phyloP scores from a whole-genome alignment of 192 early-diverging fungal genomes.

The Rhizophagus sp. region DNA sequence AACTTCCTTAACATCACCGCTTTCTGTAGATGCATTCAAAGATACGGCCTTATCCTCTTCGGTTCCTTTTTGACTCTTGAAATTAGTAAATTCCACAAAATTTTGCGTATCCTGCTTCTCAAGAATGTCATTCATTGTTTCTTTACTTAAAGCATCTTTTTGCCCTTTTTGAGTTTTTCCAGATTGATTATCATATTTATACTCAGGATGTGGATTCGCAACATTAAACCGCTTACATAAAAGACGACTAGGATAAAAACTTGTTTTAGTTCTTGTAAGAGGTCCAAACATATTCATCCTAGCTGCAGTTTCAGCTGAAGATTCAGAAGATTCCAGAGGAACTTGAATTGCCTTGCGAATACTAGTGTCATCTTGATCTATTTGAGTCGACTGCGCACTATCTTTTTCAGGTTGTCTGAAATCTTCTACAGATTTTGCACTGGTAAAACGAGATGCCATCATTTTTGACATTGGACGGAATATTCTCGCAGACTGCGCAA shows the following conservation, averaged over 20 bases:
- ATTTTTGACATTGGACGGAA: conserved; percentile 68
- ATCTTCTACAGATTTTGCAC: conserved; percentile 40
- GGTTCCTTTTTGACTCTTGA: conserved; percentile 25
- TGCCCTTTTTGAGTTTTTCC: conserved; percentile 44
- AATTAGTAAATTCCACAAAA: not conserved
- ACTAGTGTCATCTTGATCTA: conserved; percentile 2
- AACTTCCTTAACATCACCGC: conserved; percentile 11
- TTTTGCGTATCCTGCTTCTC: conserved; percentile 27
- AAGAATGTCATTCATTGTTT: conserved; percentile 40
- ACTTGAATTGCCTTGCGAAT: not conserved
- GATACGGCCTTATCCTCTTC: conserved; percentile 2
- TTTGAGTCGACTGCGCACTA: conserved; percentile 7
- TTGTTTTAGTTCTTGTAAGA: conserved; percentile 53
- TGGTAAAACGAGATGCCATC: conserved; percentile 75
- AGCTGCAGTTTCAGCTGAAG: conserved; percentile 52
- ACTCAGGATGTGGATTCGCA: conserved; percentile 68
- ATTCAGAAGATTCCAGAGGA: not conserved
- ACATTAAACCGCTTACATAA: conserved; percentile 81
- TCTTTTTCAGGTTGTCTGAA: conserved; percentile 39
- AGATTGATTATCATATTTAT: conserved; percentile 33
- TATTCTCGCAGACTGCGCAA: conserved; percentile 73
- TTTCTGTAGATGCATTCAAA: not conserved
- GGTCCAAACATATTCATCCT: conserved; percentile 70
- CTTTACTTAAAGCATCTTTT: conserved; percentile 44
- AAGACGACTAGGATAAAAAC: conserved; percentile 68